Conservation (phyloP, 1,139 yeast species). For the Magnusiomyces suaveolens region DNA sequence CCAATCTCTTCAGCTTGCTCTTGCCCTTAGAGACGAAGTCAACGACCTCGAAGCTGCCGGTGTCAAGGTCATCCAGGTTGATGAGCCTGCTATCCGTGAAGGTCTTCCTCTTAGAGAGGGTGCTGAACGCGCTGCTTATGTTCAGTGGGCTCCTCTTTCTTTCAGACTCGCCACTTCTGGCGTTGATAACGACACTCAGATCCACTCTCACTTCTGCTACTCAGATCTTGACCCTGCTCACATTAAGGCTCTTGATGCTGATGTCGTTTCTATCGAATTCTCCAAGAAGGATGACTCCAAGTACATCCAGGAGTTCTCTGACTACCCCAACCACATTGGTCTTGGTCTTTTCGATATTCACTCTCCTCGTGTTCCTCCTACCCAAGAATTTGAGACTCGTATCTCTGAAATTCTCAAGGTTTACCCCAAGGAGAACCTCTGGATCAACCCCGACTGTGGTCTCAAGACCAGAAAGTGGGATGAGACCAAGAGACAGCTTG, state of each 20-base stretch:
- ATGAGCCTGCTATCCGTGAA: conserved; percentile 99
- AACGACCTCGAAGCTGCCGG: conserved; percentile 97
- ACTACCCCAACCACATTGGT: conserved; percentile 99
- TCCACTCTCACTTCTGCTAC: conserved; percentile 99
- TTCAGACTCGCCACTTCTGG: conserved; percentile 99
- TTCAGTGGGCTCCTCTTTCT: conserved; percentile 98
- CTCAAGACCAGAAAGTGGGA: conserved; percentile 96
- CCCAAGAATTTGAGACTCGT: conserved; percentile 89
- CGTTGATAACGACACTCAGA: conserved; percentile 89
- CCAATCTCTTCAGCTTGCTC: conserved; percentile 94
- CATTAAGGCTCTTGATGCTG: conserved; percentile 98
- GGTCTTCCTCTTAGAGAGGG: conserved; percentile 99
- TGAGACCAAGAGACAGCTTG: conserved; percentile 68
- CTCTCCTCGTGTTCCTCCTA: conserved; percentile 99
- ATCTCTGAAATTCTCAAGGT: conserved; percentile 90
- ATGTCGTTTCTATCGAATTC: conserved; percentile 97
- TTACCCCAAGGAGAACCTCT: conserved; percentile 94
- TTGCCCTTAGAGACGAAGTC: conserved; percentile 98
- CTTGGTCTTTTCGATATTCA: conserved; percentile 97
- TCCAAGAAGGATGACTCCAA: conserved; percentile 98
- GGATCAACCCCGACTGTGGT: conserved; percentile 99
- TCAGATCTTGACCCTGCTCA: conserved; percentile 99
- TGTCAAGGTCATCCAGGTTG: conserved; percentile 95
- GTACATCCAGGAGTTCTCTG: conserved; percentile 93
- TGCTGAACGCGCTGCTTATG: conserved; percentile 90